phyloP scores from a whole-genome alignment of 305 asterid species.

The Fraxinus paxiana region DNA sequence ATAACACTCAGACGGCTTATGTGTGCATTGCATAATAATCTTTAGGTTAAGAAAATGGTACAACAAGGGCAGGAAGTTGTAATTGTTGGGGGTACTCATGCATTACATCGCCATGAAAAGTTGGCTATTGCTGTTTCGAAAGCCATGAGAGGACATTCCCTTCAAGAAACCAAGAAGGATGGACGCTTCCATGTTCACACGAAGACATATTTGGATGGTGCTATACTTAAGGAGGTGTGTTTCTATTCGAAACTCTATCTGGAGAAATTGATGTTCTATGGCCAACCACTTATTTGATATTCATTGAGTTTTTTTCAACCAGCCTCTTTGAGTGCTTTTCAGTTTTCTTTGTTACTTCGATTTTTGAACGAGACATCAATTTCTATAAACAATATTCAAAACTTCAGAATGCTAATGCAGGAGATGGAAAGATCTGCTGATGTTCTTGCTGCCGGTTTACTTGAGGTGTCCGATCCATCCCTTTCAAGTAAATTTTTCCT shows the following conservation, averaged over 20 bases:
- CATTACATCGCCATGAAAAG: conserved; percentile 86
- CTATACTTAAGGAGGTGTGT: conserved; percentile 85
- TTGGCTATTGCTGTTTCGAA: conserved; percentile 93
- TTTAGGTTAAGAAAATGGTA: conserved; percentile 88
- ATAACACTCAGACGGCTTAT: background rate
- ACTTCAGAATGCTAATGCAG: conserved; percentile 36
- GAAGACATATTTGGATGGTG: conserved; percentile 91
- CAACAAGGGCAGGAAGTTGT: conserved; percentile 86
- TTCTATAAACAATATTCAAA: conserved; percentile 4
- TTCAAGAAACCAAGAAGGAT: conserved; percentile 96
- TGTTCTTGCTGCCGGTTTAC: conserved; percentile 97
- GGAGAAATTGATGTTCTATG: background rate
- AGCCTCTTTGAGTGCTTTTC: conserved; percentile 5
- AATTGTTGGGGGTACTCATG: conserved; percentile 79
- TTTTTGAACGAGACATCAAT: conserved; percentile 1
- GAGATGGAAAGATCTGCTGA: conserved; percentile 98
- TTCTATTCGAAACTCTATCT: conserved; percentile 6
- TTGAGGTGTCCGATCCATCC: conserved; percentile 82
- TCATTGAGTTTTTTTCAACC: conserved; percentile 17
- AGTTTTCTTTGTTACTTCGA: background rate
- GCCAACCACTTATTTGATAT: conserved; percentile 12
- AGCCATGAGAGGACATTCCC: conserved; percentile 94
- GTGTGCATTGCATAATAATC: conserved; percentile 24
- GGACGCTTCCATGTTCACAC: conserved; percentile 97
- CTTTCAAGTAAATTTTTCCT: conserved; percentile 82